phyloP scores from a whole-genome alignment of 2,329 filamentous ascomycete species.

The Pseudopyricularia cyperi region DNA sequence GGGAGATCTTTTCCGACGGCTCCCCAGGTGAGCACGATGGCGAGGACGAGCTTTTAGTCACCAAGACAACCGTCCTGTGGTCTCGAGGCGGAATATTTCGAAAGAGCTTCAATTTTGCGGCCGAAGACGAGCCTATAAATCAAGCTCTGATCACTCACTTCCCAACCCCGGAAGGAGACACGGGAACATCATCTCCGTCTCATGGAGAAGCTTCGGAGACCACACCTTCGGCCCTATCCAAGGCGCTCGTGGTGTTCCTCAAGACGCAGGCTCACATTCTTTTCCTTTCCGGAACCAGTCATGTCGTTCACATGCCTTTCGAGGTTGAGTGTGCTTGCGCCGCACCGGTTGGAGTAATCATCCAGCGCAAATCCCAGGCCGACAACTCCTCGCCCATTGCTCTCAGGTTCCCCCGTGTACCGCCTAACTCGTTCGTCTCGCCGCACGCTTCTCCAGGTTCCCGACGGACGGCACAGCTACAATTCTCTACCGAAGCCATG shows the following conservation, averaged over 20 bases:
- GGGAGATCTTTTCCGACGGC: constrained; percentile 47
- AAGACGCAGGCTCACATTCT: constrained; percentile 89
- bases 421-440: constrained; percentile 73
- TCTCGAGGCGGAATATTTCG: constrained; percentile 74
- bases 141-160: constrained; percentile 83
- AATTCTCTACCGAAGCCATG: constrained; percentile 44
- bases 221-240: constrained; percentile 24
- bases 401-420: constrained; percentile 47
- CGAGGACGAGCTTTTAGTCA: constrained; percentile 72
- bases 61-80: constrained; percentile 71
- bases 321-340: constrained; percentile 82
- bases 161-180: constrained; percentile 23
- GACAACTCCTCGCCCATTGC: constrained; percentile 37
- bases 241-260: constrained; percentile 79
- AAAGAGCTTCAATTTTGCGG: constrained; percentile 72
- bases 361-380: constrained; percentile 62
- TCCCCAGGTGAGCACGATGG: constrained; percentile 18
- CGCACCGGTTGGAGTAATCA: constrained; percentile 67
- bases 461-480: constrained; percentile 30
- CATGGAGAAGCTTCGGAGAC: constrained; percentile 4
- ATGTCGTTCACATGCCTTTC: constrained; percentile 88
- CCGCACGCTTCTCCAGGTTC: constrained; percentile 47
- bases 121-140: constrained; percentile 75
- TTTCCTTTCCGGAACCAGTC: constrained; percentile 75
- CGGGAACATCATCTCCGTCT: constrained; percentile 1